phyloP scores from a whole-genome alignment of 176 grass and related monocot genomes.

The Poa annua region DNA sequence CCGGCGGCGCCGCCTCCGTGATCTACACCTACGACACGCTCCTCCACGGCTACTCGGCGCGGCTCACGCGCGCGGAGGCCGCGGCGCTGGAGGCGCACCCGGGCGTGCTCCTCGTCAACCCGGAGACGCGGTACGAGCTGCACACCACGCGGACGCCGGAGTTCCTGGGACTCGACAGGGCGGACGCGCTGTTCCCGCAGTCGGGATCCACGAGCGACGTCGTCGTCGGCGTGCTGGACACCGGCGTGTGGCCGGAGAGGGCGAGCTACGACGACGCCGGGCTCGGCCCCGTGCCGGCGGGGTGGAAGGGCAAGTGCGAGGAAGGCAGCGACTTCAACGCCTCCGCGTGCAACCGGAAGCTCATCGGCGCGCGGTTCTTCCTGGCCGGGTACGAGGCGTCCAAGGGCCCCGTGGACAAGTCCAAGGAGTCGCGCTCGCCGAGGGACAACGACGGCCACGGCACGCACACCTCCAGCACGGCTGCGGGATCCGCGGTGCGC shows the following conservation, averaged over 20 bases:
- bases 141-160: constrained; percentile 88
- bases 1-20: constrained; percentile 58
- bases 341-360: constrained; percentile 78
- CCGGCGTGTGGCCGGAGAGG: constrained; percentile 89
- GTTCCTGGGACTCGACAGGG: constrained; percentile 69
- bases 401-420: constrained; percentile 73
- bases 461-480: constrained; percentile 88
- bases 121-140: constrained; percentile 85
- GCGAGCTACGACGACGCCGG: constrained; percentile 80
- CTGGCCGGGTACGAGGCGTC: constrained; percentile 76
- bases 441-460: constrained; percentile 95
- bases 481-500: constrained; percentile 61
- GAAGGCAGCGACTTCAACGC: constrained; percentile 71
- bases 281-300: constrained; percentile 62
- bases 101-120: constrained; percentile 73
- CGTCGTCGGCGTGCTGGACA: constrained; percentile 85
- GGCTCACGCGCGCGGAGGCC: constrained; percentile 71
- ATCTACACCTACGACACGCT: constrained; percentile 86
- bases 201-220: constrained; percentile 59
- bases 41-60: constrained; percentile 78
- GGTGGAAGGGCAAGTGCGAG: constrained; percentile 94
- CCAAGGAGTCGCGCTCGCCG: constrained; percentile 78
- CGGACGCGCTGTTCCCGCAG: constrained; percentile 51
- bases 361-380: constrained; percentile 86
- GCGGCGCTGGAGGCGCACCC: constrained; percentile 54